Base-by-base conservation (phyloP, 2,329 filamentous ascomycete genomes). In the Botryotinia globosa region DNA sequence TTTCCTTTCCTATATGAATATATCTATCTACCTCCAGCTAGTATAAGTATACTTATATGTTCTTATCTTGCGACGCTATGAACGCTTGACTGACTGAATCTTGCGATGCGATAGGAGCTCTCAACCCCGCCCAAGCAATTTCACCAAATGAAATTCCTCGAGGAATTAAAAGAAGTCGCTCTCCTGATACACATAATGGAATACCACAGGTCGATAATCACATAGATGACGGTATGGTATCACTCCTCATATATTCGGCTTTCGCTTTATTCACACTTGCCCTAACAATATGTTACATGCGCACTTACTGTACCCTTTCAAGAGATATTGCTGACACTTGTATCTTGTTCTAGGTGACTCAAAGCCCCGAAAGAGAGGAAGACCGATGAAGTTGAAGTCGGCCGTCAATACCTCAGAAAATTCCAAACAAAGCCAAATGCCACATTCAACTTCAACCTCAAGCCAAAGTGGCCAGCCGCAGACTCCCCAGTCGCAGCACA, bases 121-220 rank as follows among this genome's bases (percentile, higher is more conserved):
- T 80, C 62, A 78, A 77, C 75, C 74, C 77, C 64, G 72, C 83
- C 77, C 82, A 82, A 75, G 82, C 80, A 75, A 82, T 83, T 79
- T 87, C 89, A 84, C 82, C 82, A 83, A 82, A 85, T 83, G 81
- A 85, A 82, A 85, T 84, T 81, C 83, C 90, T 77, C 90, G 92
- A 82, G 92, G 92, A 78, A 84, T 91, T 79, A 97, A 97, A 85
- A 89, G 93, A 82, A 92, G 89, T 85, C 90, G 92, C 76, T 94
- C 93, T 61, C 92, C 78, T 89, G 79, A 85, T 77, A 78, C 82
- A 74, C 89, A 90, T 83, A 86, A 85, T 82, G 87, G 89, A 80
- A 82, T 84, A 76, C 83, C 83, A 72, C 77, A 82, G 74, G 84
- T 83, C 77, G 87, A 87, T 78, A 86, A 86, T 77, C 85, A 88